Evolutionary conservation across 2,329 filamentous ascomycete genomes (phyloP).

Genomic region (Microsporum audouinii): DNA sequence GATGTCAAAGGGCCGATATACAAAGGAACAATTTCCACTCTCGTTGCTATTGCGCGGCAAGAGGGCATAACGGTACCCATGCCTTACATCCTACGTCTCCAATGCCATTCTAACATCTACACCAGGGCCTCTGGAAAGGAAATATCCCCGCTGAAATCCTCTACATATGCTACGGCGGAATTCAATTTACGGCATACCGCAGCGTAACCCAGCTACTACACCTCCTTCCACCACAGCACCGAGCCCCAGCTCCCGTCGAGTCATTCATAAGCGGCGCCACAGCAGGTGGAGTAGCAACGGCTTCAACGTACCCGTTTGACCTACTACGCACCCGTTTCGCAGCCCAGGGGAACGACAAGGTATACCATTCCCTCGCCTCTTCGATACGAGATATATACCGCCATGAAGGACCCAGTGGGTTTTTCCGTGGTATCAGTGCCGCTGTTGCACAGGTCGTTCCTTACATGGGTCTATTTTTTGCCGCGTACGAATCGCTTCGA

Average conservation of each 20-base stretch:
- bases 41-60: constrained; percentile 62
- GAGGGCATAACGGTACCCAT: constrained; percentile 60
- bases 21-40: constrained; percentile 64
- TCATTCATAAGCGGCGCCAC: constrained; percentile 74
- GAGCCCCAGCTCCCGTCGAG: constrained; percentile 55
- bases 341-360: constrained; percentile 69
- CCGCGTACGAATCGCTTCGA: constrained; percentile 68
- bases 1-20: constrained; percentile 40
- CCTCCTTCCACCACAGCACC: constrained; percentile 34
- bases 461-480: constrained; percentile 95
- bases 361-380: constrained; percentile 62
- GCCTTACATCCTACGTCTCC: background rate
- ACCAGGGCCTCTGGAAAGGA: constrained; percentile 77
- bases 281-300: constrained; percentile 73
- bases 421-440: constrained; percentile 77
- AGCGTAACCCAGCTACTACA: constrained; percentile 58
- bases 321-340: constrained; percentile 88
- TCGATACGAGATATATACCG: constrained; percentile 62
- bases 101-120: background rate
- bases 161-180: constrained; percentile 80
- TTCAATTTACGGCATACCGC: constrained; percentile 85
- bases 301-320: constrained; percentile 81
- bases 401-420: constrained; percentile 65
- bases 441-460: constrained; percentile 80
- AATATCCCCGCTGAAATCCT: constrained; percentile 91